Percentiles rank a stretch among this genome's conserved stretches.
phyloP scores from a whole-genome alignment of 805 yeast species.

The Ogataea minuta region DNA sequence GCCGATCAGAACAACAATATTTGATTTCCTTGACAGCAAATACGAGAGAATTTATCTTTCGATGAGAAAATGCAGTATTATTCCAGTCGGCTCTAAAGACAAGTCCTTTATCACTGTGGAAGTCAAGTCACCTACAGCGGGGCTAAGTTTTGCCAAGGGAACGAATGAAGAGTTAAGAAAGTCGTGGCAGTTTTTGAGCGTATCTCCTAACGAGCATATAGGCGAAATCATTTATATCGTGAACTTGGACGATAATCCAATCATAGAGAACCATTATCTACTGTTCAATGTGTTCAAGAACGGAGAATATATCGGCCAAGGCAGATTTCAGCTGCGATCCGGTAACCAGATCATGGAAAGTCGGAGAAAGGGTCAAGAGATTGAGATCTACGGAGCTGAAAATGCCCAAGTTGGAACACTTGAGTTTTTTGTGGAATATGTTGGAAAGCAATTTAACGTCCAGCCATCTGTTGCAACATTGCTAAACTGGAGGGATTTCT shows the following conservation, averaged over 20 bases:
- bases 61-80: conserved; percentile 44
- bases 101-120: conserved; percentile 52
- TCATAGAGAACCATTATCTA: conserved; percentile 52
- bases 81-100: conserved; percentile 16
- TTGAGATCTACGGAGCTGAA: conserved; percentile 41
- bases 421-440: conserved; percentile 60
- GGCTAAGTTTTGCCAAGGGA: conserved; percentile 61
- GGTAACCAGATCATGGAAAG: conserved; percentile 35
- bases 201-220: conserved; percentile 64
- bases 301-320: conserved; percentile 60
- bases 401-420: conserved; percentile 42
- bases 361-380: conserved; percentile 39
- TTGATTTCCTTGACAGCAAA: conserved; percentile 58
- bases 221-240: conserved; percentile 69
- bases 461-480: conserved; percentile 55
- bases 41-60: conserved; percentile 61
- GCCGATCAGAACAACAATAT: conserved; percentile 61
- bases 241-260: conserved; percentile 48
- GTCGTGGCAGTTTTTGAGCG: conserved; percentile 72
- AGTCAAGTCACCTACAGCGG: conserved; percentile 49
- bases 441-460: conserved; percentile 64
- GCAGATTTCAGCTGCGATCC: conserved; percentile 42
- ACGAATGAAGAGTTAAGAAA: conserved; percentile 53
- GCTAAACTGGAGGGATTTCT: conserved; percentile 49
- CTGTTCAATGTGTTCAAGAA: conserved; percentile 58